Evolutionary conservation across 176 grass and related monocot genomes (phyloP), one percentile per base, ranked within the genome.

Genomic region (Oropetium thomaeum): DNA sequence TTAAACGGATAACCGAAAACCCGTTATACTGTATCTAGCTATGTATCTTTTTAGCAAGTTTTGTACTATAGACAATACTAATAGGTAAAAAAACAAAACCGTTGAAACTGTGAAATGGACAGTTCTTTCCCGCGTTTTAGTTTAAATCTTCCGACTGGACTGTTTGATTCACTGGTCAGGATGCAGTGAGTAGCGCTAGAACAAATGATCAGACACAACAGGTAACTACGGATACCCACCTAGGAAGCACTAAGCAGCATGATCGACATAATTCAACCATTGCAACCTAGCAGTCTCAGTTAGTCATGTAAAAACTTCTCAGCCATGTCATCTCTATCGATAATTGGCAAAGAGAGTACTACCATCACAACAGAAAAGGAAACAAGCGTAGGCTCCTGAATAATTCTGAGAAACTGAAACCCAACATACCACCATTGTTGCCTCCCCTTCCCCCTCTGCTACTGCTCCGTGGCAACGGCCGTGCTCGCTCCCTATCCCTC

Each of bases 401-500:
- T 2, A 70, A 58, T 22, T 26, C 19, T 0, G 20, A 61, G 19
- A 58, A 58, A 22, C 19, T 7, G 9, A 58, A 67, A 55, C 7
- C 43, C n/a, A 8, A 45, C 80, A 9, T 80, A 88, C 75, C 81
- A 17, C 65, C 53, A 54, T 88, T 69, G 39, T 75, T 5, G 38
- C 37, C 33, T 32, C 23, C n/a, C 15, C 28, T 35, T 62, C 25
- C 28, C 4, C 1, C 53, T 54, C 5, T 19, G 3, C 1, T 5
- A 28, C 8, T 78, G 28, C 25, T 83, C 40, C n/a, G 68, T 3
- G 34, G 62, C 1, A 5, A 16, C 0, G 60, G 67, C 61, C 79
- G 67, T 0, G 34, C 40, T 23, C 63, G 63, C 37, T 79, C 86
- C 81, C 86, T 79, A 20, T 84, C 86, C 47, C 55, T 88, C 70